These are phyloP conservation scores for Mycena citricolor DNA, from an alignment of 1,284 basidiomycete genomes.

Conservation along the genomic window DNA sequence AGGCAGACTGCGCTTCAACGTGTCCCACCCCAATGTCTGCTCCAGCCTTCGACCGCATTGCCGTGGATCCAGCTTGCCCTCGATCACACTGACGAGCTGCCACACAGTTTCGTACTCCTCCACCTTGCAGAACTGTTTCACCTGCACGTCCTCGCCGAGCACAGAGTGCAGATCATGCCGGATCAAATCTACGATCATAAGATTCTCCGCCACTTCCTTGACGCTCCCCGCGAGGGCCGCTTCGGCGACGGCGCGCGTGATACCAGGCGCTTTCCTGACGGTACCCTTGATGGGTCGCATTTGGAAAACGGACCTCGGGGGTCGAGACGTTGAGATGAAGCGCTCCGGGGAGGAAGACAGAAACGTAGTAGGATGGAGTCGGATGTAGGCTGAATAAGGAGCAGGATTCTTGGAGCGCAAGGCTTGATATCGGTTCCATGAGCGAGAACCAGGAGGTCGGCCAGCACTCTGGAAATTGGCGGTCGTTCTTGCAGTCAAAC, in stretches of 20 bases:
- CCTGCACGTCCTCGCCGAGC: conserved; percentile 74
- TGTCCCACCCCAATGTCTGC: conserved; percentile 81
- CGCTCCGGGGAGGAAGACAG: conserved; percentile 90
- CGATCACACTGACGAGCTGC: conserved; percentile 94
- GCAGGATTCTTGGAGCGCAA: conserved; percentile 85
- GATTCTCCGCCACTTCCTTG: conserved; percentile 96
- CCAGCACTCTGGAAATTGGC: conserved; percentile 41
- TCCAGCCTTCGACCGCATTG: too few species aligned
- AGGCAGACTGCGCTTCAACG: conserved; percentile 79
- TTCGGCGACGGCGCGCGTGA: conserved; percentile 66
- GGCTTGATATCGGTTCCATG: conserved; percentile 73
- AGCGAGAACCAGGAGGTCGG: conserved; percentile 28
- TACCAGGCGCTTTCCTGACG: conserved; percentile 61
- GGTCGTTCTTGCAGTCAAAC: conserved; percentile 80
- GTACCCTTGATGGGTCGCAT: conserved; percentile 98
- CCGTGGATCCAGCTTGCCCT: conserved; percentile 52
- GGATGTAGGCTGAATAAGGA: conserved; percentile 86
- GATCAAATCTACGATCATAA: conserved; percentile 99
- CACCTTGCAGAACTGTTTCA: conserved; percentile 84
- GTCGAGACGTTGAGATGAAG: conserved; percentile 82
- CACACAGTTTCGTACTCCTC: conserved; percentile 96
- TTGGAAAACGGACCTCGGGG: conserved; percentile 67
- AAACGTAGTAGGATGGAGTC: conserved; percentile 63
- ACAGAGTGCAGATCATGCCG: conserved; percentile 86
- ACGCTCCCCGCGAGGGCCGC: conserved; percentile 67